A percentile compares a stretch with the other conserved stretches of the same genome.
phyloP scores from a whole-genome alignment of 768 basidiomycete genomes.

The Agrocybe chaxingu region DNA sequence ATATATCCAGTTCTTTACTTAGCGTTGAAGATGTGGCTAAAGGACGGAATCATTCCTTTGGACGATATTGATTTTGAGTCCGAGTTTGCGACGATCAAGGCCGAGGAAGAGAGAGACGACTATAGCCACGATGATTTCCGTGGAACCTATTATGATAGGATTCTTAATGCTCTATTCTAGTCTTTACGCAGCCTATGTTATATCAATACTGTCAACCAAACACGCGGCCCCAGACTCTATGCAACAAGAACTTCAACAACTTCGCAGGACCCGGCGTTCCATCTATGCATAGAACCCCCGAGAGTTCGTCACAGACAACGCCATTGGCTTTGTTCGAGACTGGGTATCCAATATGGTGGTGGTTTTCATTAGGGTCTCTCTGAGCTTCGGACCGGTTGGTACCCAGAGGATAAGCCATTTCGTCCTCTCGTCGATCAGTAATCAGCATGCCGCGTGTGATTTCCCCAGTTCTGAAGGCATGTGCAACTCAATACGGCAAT shows the following conservation, averaged over 20 bases:
- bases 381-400: conserved; percentile 65
- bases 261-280: conserved; percentile 60
- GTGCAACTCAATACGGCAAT: background rate
- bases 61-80: conserved; percentile 20
- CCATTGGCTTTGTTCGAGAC: background rate
- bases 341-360: background rate
- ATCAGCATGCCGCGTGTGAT: conserved; percentile 86
- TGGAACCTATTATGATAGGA: conserved; percentile 14
- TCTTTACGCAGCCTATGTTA: background rate
- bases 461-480: conserved; percentile 57
- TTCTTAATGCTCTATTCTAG: conserved; percentile 22
- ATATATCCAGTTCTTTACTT: conserved; percentile 24
- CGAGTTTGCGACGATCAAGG: conserved; percentile 18
- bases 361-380: conserved; percentile 13
- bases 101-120: conserved; percentile 8
- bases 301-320: background rate
- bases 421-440: conserved; percentile 69
- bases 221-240: conserved; percentile 55
- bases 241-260: conserved; percentile 44
- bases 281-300: conserved; percentile 46
- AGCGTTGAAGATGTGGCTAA: conserved; percentile 21
- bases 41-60: conserved; percentile 18
- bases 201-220: background rate
- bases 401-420: conserved; percentile 62
- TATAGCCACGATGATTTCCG: background rate